Base-by-base conservation (phyloP, 495 filamentous ascomycete genomes). In the Aspergillus saccharolyticus region DNA sequence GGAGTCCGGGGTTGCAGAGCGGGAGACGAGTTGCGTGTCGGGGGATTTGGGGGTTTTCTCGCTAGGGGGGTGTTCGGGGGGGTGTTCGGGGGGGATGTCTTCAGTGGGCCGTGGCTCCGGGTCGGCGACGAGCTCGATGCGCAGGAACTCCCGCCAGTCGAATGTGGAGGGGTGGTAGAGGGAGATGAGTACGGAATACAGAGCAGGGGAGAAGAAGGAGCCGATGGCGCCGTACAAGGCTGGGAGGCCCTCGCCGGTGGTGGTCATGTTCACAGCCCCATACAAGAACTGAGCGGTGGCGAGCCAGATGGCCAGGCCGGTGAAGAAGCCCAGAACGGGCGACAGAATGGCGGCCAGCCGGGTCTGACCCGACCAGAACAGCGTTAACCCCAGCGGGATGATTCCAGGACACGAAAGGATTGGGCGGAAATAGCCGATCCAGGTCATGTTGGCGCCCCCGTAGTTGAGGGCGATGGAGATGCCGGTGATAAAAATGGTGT, bases 61-160 rank as follows among this genome's bases (percentile, higher is more conserved):
- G n/a, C n/a, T n/a, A n/a, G n/a, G n/a, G n/a, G n/a, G n/a, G n/a
- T n/a, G n/a, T n/a, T n/a, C n/a, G n/a, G n/a, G n/a, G n/a, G n/a
- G n/a, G n/a, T n/a, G n/a, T n/a, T n/a, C n/a, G n/a, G n/a, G n/a
- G n/a, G n/a, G n/a, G n/a, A n/a, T 22, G 5, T 51, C 20, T 43
- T 44, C 30, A n/a, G n/a, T n/a, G n/a, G n/a, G n/a, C n/a, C n/a
- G n/a, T n/a, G n/a, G n/a, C n/a, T n/a, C 25, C 25, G 4, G 25
- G 12, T 68, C 60, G n/a, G 68, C 65, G 15, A 63, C 61, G 5
- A 70, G 59, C 50, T 73, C 67, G n/a, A 73, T 70, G n/a, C 74
- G 75, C 0, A 79, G 66, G 54, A 79, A 79, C 42, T 74, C 68
- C 15, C 77, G 70, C 77, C 76, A 79, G 59, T 79, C 76, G 53